Base-by-base conservation (phyloP, 2,329 filamentous ascomycete genomes). In the Pestalotiopsis sp. region DNA sequence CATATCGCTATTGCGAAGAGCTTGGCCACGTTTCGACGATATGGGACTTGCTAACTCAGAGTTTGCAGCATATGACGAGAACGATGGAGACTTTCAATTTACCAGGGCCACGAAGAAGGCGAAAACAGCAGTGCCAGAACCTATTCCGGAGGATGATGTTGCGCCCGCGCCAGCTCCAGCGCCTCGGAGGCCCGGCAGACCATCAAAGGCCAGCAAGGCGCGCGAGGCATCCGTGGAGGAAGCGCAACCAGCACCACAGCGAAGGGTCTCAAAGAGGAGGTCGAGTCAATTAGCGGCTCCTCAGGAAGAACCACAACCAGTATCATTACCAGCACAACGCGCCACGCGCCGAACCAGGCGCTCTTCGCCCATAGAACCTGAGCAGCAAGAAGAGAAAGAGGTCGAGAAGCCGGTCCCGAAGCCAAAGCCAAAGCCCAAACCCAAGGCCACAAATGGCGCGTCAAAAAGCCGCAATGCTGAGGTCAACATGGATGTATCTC, bases 21-120 rank as follows among this genome's bases (percentile, higher is more conserved):
- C 14, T n/a, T 17, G 20, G 45, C 45, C 17, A 23, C 17, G 17
- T n/a, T 52, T 20, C 17, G 45, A 52, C 17, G 14, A 17, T n/a
- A n/a, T 5, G 17, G 45, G 45, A 52, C 17, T 52, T 59, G 31
- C 59, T 62, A 36, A 62, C 59, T 20, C 11, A 20, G n/a, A 31
- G 17, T 11, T 12, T 65, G 66, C 71, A 83, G 83, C 81, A 71
- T 91, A 91, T 74, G 91, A 93, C 74, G 92, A 95, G 79, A 88
- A 92, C 75, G 90, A 93, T 82, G 92, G 92, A 74, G 93, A 93
- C 71, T 95, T 95, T 74, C 84, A 89, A 69, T 95, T 94, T 78
- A 89, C 90, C 71, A 88, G 92, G 73, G 90, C 86, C 71, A 84
- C 90, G 12, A 92, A 92, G 76, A 82, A 88, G 75, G 84, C 85